phyloP scores from a whole-genome alignment of 1,284 basidiomycete genomes.

The Leccinum subfulvum region DNA sequence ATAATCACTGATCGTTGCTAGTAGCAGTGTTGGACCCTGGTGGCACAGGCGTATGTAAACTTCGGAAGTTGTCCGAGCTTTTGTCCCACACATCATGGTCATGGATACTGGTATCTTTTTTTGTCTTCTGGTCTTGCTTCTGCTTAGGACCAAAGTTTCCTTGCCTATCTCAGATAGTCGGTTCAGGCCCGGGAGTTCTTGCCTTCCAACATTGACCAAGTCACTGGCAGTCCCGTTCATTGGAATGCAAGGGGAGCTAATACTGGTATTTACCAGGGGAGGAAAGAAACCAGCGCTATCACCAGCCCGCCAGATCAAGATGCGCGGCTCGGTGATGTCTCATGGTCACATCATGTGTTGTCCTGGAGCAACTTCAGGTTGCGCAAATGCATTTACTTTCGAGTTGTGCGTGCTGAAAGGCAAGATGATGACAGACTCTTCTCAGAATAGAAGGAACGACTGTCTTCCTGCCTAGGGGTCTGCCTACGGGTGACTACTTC shows the following conservation, averaged over 20 bases:
- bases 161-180: neutral
- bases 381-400: neutral
- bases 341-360: neutral
- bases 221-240: neutral
- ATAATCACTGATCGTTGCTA: neutral
- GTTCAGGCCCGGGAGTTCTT: neutral
- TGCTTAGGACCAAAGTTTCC: too few species aligned
- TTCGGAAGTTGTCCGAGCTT: constrained; percentile 24
- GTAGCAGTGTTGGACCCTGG: neutral
- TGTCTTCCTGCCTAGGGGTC: too few species aligned
- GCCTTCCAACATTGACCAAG: neutral
- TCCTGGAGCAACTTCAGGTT: neutral
- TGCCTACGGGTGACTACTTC: too few species aligned
- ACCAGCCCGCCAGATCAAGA: neutral
- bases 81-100: neutral
- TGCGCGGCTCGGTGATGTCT: neutral
- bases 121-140: neutral
- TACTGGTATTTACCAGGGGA: neutral
- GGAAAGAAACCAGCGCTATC: neutral
- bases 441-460: too few species aligned
- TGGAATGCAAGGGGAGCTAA: neutral
- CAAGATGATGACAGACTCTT: neutral
- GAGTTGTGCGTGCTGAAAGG: neutral
- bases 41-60: neutral
- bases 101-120: too few species aligned